Base-by-base conservation (phyloP, 768 basidiomycete genomes). In the Trichaptum fuscoviolaceum region DNA sequence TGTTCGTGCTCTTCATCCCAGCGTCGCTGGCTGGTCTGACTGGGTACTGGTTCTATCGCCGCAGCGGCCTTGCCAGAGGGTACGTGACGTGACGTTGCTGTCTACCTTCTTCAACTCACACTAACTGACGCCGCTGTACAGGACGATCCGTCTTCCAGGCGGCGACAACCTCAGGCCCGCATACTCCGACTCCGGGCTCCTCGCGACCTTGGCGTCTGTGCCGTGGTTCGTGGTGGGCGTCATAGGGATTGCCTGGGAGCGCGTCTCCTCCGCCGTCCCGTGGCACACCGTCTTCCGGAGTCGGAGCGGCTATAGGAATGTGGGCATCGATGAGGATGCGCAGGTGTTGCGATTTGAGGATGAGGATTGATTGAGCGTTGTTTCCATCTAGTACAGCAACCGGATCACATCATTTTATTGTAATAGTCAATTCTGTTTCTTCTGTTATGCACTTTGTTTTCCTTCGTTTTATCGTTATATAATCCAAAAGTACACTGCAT, bases 201-300 rank as follows among this genome's bases (percentile, higher is more conserved):
- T 95, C 66, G 87, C 82, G 24, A 95, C 92, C 2, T 73, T 97
- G 57, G 93, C 92, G 1, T 93, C 92, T 10, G 85, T 98, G 1
- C 96, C 96, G 0, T 96, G 90, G 88, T 96, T 92, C 81, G 74
- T 96, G 63, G 71, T 97, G 58, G 96, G 95, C 24, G 70, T 95
- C 25, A 84, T 81, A 0, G 86, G 90, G 1, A 86, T 93, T 66
- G 91, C 86, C 2, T 89, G 84, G 78, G 90, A 89, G 73, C 87
- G 84, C 76, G 81, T 88, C 1, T 73, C 81, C 0, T 85, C 84
- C 24, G 73, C 74, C 4, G 70, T 77, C 35, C 74, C 79, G 58
- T 52, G 35, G 57, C 26, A 26, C 36, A 18, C 36, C 23, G 24
- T 52, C 0, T 80, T 85, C 68, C 78, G 82, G 18, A 66, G 83